Base-by-base conservation (phyloP, 768 basidiomycete species). In the Tricholoma saponaceum region DNA sequence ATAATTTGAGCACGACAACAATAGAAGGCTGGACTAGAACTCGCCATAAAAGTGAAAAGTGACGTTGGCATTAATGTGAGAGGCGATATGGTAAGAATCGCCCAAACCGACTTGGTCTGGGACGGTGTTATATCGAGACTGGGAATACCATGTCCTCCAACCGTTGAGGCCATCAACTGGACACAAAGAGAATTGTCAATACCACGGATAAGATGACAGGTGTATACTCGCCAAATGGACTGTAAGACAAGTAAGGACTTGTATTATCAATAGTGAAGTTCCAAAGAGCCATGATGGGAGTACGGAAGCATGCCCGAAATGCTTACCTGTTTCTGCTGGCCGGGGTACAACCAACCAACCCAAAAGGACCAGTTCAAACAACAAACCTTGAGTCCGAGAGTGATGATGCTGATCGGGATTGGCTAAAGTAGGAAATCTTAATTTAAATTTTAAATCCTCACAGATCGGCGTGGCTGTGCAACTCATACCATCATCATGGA, bases 401-500 rank as follows among this genome's bases (percentile, higher is more conserved):
- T n/a, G 22, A 39, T 39, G 13, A 16, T 28, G 16, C 8, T 49
- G 26, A 54, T 43, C 53, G 26, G 33, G n/a, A 16, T 8, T 30
- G 35, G 39, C 20, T 12, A 10, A 13, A 41, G 23, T 39, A 25
- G 18, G 35, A n/a, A 54, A 26, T 54, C 20, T 4, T 3, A 12
- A 9, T 35, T 37, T 32, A 20, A 33, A 22, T 20, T 33, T 51
- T 32, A 14, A 35, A 35, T 33, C 22, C 51, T 20, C 22, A 14
- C 20, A 0, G 4, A 4, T 16, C 37, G 52, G 37, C n/a, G 41
- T 39, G 41, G 39, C 53, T 54, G 61, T 62, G 62, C 47, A 41
- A 41, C 26, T 8, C 7, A 8, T 37, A 8, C 51, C 3, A 26
- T 56, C 18, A 33, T 26, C 1, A 78, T 78, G 78, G 70, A 76